Percentiles rank a stretch among this genome's conserved stretches.
These are phyloP conservation scores for Groenewaldozyma salmanticensis DNA, from an alignment of 805 yeast genomes.

Conservation along the genomic window DNA sequence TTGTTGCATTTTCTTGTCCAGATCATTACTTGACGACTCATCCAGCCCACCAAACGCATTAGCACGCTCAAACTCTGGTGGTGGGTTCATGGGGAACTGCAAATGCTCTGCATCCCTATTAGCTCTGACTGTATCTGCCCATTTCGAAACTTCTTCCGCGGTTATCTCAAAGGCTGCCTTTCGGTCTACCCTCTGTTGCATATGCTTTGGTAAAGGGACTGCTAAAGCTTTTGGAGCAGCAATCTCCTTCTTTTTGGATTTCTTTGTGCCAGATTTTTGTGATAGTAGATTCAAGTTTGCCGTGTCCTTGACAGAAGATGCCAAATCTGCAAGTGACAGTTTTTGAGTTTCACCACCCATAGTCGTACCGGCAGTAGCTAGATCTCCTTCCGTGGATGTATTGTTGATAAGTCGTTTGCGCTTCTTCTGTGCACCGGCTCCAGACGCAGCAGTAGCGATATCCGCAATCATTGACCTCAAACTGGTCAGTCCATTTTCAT, in stretches of 20 bases:
- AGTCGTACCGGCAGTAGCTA: constrained; percentile 53
- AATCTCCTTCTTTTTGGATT: constrained; percentile 31
- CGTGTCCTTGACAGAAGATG: constrained; percentile 44
- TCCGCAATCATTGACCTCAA: constrained; percentile 28
- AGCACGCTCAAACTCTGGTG: constrained; percentile 35
- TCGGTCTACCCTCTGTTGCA: constrained; percentile 78
- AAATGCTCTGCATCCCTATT: constrained; percentile 81
- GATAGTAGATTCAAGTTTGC: constrained; percentile 37
- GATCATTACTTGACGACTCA: constrained; percentile 34
- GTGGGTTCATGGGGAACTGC: constrained; percentile 57
- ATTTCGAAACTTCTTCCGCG: constrained; percentile 73
- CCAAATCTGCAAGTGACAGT: constrained; percentile 66
- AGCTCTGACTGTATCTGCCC: constrained; percentile 75
- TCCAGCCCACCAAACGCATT: constrained; percentile 46
- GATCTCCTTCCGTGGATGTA: constrained; percentile 58
- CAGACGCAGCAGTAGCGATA: constrained; percentile 15
- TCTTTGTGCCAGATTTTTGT: too few relatives aligned
- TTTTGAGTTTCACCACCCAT: too few relatives aligned
- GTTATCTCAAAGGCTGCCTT: constrained; percentile 85
- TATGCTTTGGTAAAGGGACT: constrained; percentile 77
- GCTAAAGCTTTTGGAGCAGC: constrained; percentile 42
- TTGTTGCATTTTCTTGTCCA: constrained; percentile 56
- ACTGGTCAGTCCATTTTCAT: constrained; percentile 39
- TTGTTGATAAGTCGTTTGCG: constrained; percentile 45
- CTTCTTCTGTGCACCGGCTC: constrained; percentile 26